These are phyloP conservation scores for Candida koratica DNA, from an alignment of 805 yeast genomes.

Conservation along the genomic window DNA sequence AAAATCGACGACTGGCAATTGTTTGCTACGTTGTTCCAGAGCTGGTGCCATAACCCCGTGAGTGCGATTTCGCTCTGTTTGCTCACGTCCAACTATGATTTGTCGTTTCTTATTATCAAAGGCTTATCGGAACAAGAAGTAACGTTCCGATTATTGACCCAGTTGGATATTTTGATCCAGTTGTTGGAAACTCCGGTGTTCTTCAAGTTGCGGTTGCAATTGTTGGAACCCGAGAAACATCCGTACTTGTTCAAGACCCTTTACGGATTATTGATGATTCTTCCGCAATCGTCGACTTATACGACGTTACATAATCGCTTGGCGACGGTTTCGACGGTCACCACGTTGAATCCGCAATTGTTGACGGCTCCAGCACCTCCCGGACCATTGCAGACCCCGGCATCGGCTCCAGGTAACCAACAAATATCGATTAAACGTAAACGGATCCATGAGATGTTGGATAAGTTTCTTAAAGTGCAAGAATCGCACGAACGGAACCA, in stretches of 20 bases:
- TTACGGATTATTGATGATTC: constrained; percentile 86
- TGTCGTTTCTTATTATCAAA: constrained; percentile 78
- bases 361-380: no score
- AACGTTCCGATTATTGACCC: constrained; percentile 73
- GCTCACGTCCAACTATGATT: constrained; percentile 81
- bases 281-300: constrained; percentile 92
- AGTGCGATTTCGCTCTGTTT: constrained; percentile 83
- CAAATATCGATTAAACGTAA: constrained; percentile 37
- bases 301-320: constrained; percentile 75
- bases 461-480: constrained; percentile 33
- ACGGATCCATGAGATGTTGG: constrained; percentile 40
- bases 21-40: constrained; percentile 72
- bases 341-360: constrained; percentile 16
- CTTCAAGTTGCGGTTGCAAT: constrained; percentile 77
- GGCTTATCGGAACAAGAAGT: constrained; percentile 80
- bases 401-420: constrained; percentile 19
- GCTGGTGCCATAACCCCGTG: constrained; percentile 91
- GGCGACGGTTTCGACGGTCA: constrained; percentile 49
- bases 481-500: constrained; percentile 26
- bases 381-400: constrained; percentile 4
- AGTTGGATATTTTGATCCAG: constrained; percentile 85
- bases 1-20: constrained; percentile 60
- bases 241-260: constrained; percentile 82
- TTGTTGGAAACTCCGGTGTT: constrained; percentile 89
- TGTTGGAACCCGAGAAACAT: constrained; percentile 80